Base-by-base conservation (phyloP, 345 rosid genomes). In the Atalantia buxifolia region DNA sequence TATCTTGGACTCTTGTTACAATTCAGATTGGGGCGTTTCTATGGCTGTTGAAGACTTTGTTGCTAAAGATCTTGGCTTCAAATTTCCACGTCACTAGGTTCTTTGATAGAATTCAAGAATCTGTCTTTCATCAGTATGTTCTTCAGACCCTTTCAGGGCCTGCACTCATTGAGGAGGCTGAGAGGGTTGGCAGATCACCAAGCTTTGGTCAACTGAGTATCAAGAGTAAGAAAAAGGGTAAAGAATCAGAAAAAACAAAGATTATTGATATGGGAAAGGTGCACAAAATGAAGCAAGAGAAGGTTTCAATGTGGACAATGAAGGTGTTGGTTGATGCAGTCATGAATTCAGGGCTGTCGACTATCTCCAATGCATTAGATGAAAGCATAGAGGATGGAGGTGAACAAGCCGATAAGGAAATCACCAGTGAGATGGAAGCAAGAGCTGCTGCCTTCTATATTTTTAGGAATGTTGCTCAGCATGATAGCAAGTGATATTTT, bases 281-380 rank as follows among this genome's bases (percentile, higher is more conserved):
- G 72, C 94, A 93, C 74, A 86, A 85, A 75, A 85, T 95, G 90
- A 93, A 92, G 80, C 91, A 84, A 78, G 97, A 91, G 66, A 95
- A 90, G 81, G 98, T 95, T 45, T 92, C 98, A 0, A 86, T 97
- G 79, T 93, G 97, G 98, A 92, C 94, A 19, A 92, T 95, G 98
- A 88, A 94, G 86, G 88, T 88, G 69, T 83, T 95, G 88, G 86
- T 91, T 10, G 98, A 95, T 69, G 89, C 93, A 0, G 89, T 93
- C 24, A 91, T 87, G 74, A 88, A 78, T 72, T 90, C 97, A 0
- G 89, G 93, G 69, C 85, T 93, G 60, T 85, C 93, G 1, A 91
- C 95, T 33, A 87, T 95, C 79, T 95, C 98, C 2, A 81, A 87
- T 66, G 72, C 94, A 5, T 67, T 95, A 57, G 94, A 93, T 64